phyloP scores from a whole-genome alignment of 2,329 filamentous ascomycete species.

The Apiospora hydei region DNA sequence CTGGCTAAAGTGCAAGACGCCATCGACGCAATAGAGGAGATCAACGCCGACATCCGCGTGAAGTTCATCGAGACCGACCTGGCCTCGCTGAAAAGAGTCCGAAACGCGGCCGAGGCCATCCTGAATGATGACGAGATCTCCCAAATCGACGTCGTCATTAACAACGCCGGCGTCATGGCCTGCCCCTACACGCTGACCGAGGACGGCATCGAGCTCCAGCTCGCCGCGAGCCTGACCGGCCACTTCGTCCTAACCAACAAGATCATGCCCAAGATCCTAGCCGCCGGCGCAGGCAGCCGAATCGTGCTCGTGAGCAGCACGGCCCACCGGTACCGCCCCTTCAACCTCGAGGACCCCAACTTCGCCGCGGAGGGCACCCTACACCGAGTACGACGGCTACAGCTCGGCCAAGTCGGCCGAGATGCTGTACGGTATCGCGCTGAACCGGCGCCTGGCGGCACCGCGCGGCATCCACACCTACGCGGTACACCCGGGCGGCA shows the following conservation, averaged over 20 bases:
- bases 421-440: constrained; percentile 49
- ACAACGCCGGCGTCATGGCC: constrained; percentile 53
- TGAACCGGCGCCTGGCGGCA: constrained; percentile 41
- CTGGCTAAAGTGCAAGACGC: constrained; percentile 37
- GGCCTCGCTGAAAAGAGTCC: constrained; percentile 41
- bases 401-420: constrained; percentile 55
- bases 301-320: constrained; percentile 36
- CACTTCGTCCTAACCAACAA: constrained; percentile 43
- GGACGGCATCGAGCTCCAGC: constrained; percentile 44
- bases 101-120: constrained; percentile 40
- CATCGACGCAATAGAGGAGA: constrained; percentile 38
- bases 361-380: constrained; percentile 39
- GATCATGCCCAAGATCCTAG: constrained; percentile 38
- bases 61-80: constrained; percentile 41
- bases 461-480: constrained; percentile 43
- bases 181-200: constrained; percentile 41
- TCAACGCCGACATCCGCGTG: constrained; percentile 33
- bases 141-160: constrained; percentile 38
- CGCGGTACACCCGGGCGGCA: constrained; percentile 48
- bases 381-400: constrained; percentile 48
- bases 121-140: constrained; percentile 40
- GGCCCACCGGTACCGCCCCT: constrained; percentile 33
- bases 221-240: constrained; percentile 45
- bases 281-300: constrained; percentile 32
- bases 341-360: constrained; percentile 41